These are phyloP conservation scores for Chalara sp. DNA, from an alignment of 2,329 filamentous ascomycete genomes.

Conservation along the genomic window DNA sequence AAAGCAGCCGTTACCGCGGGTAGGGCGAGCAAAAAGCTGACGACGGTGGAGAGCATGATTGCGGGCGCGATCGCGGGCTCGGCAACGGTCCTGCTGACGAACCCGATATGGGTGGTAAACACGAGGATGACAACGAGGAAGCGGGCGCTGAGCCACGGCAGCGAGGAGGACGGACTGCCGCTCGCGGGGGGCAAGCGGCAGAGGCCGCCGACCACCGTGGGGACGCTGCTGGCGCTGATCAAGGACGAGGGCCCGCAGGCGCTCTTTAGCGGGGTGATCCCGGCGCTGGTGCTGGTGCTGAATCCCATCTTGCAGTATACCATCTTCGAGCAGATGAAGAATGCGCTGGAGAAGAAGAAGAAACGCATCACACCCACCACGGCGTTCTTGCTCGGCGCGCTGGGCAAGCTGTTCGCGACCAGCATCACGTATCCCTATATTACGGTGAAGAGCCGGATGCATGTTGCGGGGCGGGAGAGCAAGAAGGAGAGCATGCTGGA, in stretches of 20 bases:
- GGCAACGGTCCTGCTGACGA: constrained; percentile 91
- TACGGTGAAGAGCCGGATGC: constrained; percentile 96
- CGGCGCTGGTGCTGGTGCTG: constrained; percentile 88
- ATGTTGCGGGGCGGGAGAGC: constrained; percentile 74
- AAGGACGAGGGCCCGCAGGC: constrained; percentile 77
- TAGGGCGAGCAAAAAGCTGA: constrained; percentile 73
- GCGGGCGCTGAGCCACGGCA: constrained; percentile 31
- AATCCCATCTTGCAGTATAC: constrained; percentile 99
- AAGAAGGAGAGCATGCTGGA: constrained; percentile 74
- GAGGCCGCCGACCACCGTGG: constrained; percentile 66
- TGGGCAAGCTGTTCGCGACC: constrained; percentile 93
- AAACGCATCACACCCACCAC: constrained; percentile 72
- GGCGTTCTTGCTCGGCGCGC: constrained; percentile 83
- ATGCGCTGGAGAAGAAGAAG: constrained; percentile 65
- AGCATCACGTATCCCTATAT: constrained; percentile 97
- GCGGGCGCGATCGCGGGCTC: constrained; percentile 90
- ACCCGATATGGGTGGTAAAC: constrained; percentile 99
- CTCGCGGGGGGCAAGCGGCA: constrained; percentile 34
- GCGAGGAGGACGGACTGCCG: constrained; percentile 36
- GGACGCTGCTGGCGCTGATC: constrained; percentile 73
- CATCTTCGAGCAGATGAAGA: constrained; percentile 97
- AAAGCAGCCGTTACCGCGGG: constrained; percentile 66
- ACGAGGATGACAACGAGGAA: constrained; percentile 93
- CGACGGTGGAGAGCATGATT: constrained; percentile 88
- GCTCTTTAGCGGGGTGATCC: constrained; percentile 87